These are phyloP conservation scores for Pythium plurisporium DNA, from an alignment of 352 stramenopile species.

Conservation along the genomic window DNA sequence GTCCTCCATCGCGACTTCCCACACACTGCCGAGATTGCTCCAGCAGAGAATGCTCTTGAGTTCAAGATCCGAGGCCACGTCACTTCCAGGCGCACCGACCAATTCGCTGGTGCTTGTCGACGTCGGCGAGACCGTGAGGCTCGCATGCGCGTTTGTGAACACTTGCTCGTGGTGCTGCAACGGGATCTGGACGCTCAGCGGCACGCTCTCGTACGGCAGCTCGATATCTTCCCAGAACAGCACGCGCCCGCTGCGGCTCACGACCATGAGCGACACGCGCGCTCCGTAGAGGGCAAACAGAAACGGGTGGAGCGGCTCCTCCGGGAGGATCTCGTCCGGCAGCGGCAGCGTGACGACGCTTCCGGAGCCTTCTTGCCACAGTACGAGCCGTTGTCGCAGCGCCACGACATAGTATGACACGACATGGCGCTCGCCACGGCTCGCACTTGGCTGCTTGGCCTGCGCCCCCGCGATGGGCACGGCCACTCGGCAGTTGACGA, in stretches of 20 bases:
- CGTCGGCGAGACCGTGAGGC: conserved; percentile 14
- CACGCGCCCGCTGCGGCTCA: conserved; percentile 57
- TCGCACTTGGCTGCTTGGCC: not conserved
- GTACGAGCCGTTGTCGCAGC: conserved; percentile 51
- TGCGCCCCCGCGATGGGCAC: conserved; percentile 5
- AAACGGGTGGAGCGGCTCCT: conserved; percentile 57
- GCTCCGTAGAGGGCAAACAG: conserved; percentile 60
- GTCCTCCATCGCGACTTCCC: conserved; percentile 77
- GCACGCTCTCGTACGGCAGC: conserved; percentile 68
- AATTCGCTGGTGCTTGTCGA: conserved; percentile 17
- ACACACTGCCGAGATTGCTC: conserved; percentile 74
- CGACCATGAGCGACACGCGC: conserved; percentile 64
- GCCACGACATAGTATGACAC: conserved; percentile 55
- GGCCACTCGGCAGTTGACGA: conserved; percentile 22
- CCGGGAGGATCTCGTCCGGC: conserved; percentile 43
- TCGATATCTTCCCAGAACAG: conserved; percentile 84
- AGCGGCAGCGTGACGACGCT: conserved; percentile 43
- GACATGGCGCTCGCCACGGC: conserved; percentile 40
- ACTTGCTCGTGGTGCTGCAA: conserved; percentile 49
- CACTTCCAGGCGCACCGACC: not conserved
- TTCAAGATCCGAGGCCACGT: conserved; percentile 19
- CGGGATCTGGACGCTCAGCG: conserved; percentile 75
- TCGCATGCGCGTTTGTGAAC: conserved; percentile 38
- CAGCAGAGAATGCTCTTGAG: conserved; percentile 66
- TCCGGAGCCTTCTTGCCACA: conserved; percentile 50